These are phyloP conservation scores for Pseudogymnoascus sp. DNA, from an alignment of 2,329 filamentous ascomycete genomes.

Conservation along the genomic window DNA sequence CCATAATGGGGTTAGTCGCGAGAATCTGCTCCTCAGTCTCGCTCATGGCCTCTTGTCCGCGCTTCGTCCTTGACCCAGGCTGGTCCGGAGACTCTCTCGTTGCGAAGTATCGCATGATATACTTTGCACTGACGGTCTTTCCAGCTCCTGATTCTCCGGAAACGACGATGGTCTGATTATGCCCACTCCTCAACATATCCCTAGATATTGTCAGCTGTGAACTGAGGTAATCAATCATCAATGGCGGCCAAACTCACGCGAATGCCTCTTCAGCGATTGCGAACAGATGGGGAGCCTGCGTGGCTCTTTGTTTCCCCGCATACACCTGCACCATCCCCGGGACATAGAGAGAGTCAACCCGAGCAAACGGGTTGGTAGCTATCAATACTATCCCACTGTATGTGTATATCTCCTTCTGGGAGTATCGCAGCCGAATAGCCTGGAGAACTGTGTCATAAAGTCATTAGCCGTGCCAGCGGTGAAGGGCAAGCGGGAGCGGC, in stretches of 20 bases:
- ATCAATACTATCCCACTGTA: slow-evolving; percentile 98
- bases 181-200: slow-evolving; percentile 92
- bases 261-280: slow-evolving; percentile 98
- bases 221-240: not conserved
- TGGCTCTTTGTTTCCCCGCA: slow-evolving; percentile 90
- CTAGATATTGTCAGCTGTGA: slow-evolving; percentile 42
- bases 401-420: slow-evolving; percentile 98
- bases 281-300: slow-evolving; percentile 95
- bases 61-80: slow-evolving; percentile 66
- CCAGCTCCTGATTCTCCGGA: slow-evolving; percentile 97
- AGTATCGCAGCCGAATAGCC: slow-evolving; percentile 92
- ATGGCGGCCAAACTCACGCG: slow-evolving; percentile 52
- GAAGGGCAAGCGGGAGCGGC: not conserved
- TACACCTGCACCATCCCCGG: slow-evolving; percentile 99
- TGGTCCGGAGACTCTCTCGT: slow-evolving; percentile 91
- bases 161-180: slow-evolving; percentile 98
- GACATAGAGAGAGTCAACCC: slow-evolving; percentile 96
- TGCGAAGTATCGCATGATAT: slow-evolving; percentile 99
- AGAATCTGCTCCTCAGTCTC: slow-evolving; percentile 98
- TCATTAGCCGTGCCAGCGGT: slow-evolving; percentile 15
- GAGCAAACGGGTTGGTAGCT: slow-evolving; percentile 94
- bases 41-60: slow-evolving; percentile 75
- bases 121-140: slow-evolving; percentile 98
- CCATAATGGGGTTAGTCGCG: slow-evolving; percentile 98
- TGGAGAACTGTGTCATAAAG: slow-evolving; percentile 62